phyloP scores from a whole-genome alignment of 108 stramenopile species.

The Cyclotella choctawhatcheeana region DNA sequence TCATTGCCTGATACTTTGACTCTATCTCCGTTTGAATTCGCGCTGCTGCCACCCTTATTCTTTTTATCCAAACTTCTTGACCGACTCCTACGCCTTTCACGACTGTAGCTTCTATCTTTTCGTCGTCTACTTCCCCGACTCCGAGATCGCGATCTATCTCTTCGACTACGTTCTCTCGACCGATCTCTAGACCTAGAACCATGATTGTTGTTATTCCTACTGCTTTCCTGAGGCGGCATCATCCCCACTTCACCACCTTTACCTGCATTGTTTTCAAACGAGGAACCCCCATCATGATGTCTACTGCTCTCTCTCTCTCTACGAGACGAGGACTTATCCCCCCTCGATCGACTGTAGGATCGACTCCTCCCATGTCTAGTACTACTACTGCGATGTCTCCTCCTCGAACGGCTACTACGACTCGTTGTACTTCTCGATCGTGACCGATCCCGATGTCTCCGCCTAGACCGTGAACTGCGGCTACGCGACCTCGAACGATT shows the following conservation, averaged over 20 bases:
- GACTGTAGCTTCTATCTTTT: conserved; percentile 16
- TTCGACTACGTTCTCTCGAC: conserved; percentile 3
- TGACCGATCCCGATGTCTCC: conserved; percentile 1
- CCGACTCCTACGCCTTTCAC: conserved; percentile 25
- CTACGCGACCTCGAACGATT: neutral
- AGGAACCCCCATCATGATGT: neutral
- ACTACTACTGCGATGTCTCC: conserved; percentile 17
- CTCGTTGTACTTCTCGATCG: conserved; percentile 6
- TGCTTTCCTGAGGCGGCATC: neutral
- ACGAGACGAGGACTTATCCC: conserved; percentile 7
- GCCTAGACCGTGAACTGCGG: neutral
- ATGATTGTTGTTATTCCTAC: conserved; percentile 4
- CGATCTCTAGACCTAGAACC: neutral
- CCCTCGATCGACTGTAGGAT: conserved; percentile 11
- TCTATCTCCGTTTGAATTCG: neutral
- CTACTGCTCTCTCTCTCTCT: conserved; percentile 10
- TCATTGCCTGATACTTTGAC: neutral
- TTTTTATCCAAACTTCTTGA: conserved; percentile 17
- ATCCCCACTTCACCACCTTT: neutral
- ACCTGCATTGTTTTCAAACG: neutral
- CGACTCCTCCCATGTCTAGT: conserved; percentile 10
- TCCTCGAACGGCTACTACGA: conserved; percentile 1
- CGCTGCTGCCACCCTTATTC: neutral
- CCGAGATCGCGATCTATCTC: conserved; percentile 10
- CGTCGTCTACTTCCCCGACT: conserved; percentile 18